A percentile compares a stretch with the other conserved stretches of the same genome.
These are phyloP conservation scores for Prunus padus DNA, from an alignment of 306 rosid species.

Conservation along the genomic window DNA sequence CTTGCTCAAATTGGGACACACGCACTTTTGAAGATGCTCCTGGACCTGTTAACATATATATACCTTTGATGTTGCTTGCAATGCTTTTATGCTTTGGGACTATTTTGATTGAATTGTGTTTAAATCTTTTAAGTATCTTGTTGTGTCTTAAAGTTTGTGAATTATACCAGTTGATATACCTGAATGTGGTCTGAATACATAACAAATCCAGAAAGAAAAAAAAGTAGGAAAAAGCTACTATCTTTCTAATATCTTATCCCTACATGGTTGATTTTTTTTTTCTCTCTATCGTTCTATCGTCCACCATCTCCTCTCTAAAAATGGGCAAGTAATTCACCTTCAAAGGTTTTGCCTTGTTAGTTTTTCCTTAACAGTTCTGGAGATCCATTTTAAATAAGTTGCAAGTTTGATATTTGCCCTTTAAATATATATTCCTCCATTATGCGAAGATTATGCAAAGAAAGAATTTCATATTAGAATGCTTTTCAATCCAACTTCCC, in stretches of 20 bases:
- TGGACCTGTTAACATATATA: conserved; percentile 52
- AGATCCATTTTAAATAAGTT: neutral
- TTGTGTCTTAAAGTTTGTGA: neutral
- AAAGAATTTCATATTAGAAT: too few relatives aligned
- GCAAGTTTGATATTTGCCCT: too few relatives aligned
- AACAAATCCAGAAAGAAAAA: neutral
- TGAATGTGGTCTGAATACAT: neutral
- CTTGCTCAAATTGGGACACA: conserved; percentile 97
- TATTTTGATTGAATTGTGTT: conserved; percentile 12
- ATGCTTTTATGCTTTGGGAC: conserved; percentile 13
- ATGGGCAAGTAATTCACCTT: neutral
- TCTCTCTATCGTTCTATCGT: too few relatives aligned
- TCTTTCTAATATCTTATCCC: neutral
- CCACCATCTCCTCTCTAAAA: too few relatives aligned
- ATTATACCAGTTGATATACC: neutral
- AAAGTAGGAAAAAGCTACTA: neutral
- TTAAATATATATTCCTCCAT: too few relatives aligned
- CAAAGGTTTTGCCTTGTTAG: neutral
- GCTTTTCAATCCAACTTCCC: too few relatives aligned
- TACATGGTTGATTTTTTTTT: too few relatives aligned
- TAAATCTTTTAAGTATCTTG: neutral
- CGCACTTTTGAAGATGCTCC: conserved; percentile 93
- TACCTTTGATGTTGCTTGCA: conserved; percentile 1
- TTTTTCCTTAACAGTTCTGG: too few relatives aligned
- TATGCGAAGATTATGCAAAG: too few relatives aligned